Conservation (phyloP, 768 basidiomycete species). For the Termitomyces sp. region DNA sequence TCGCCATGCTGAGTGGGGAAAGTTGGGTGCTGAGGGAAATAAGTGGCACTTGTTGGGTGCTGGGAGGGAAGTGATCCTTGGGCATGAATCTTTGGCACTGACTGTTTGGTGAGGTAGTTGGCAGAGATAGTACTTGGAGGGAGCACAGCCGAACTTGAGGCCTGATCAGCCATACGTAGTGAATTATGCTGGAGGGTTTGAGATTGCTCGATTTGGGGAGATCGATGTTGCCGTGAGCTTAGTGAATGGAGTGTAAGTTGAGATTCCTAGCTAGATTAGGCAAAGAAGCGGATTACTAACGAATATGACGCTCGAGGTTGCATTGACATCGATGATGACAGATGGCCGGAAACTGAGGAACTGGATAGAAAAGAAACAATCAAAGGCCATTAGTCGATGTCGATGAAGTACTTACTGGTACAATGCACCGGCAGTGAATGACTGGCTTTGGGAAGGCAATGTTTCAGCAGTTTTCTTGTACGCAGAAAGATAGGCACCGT, state of each 20-base stretch:
- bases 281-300: constrained; percentile 5
- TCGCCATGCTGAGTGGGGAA: constrained; percentile 2
- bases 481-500: constrained; percentile 43
- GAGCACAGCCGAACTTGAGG: not conserved
- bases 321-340: constrained; percentile 19
- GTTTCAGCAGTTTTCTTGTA: constrained; percentile 23
- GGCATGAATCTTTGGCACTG: not conserved
- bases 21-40: constrained; percentile 16
- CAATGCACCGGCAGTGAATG: constrained; percentile 35
- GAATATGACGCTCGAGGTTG: constrained; percentile 13
- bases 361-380: constrained; percentile 23
- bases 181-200: not conserved
- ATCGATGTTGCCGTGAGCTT: constrained; percentile 7
- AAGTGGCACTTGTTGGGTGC: constrained; percentile 12
- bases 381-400: not conserved
- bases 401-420: constrained; percentile 46
- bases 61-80: not conserved
- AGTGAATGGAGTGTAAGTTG: not conserved
- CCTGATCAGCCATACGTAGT: not conserved
- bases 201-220: not conserved
- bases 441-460: constrained; percentile 29
- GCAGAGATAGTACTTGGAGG: not conserved
- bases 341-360: constrained; percentile 50
- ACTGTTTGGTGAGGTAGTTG: not conserved
- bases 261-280: not conserved